Base-by-base conservation (phyloP, 768 basidiomycete species). In the Boletales sp. region DNA sequence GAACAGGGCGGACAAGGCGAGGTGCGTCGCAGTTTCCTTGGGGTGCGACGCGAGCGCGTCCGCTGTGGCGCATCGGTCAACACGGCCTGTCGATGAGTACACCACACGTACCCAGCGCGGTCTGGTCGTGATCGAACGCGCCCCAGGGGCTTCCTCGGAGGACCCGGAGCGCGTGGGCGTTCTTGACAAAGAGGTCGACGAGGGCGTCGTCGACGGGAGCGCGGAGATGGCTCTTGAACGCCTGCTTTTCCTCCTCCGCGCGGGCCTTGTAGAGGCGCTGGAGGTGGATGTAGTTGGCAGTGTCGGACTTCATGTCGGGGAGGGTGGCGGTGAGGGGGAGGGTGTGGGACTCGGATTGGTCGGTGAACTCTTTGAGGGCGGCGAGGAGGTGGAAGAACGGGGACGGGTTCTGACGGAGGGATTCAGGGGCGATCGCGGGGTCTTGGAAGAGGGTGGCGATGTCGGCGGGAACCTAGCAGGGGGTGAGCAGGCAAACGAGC, bases 291-390 rank as follows among this genome's bases (percentile, higher is more conserved):
- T 97, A 98, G 48, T 78, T 77, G 18, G 72, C 63, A 6, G 96
- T 96, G 62, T 86, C 87, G 15, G 94, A 84, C 64, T 94, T 94
- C 91, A 99, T 97, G 70, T 99, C 95, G 0, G 95, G 95, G 10
- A 98, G 76, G 0, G 90, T 80, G 41, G 88, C 81, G 4, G 86
- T 85, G n/a, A 96, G 73, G 0, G 95, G 96, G 4, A 96, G 79
- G 0, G 82, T 80, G 45, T 84, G 71, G 6, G 76, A 73, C 41
- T 77, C 70, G 44, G 80, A 71, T 31, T 78, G 75, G 18, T 76
- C 72, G 25, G 72, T 68, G 65, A 89, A 97, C 48, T 74, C 66
- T 34, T 80, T 73, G 36, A 98, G 78, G 0, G 94, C 84, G 19
- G 79, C 72, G 11, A 94, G 75, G 25, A 96, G 84, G 54, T 82